Percentiles rank a stretch among this genome's conserved stretches.
Conservation (phyloP, 1,284 basidiomycete species). For the Ustilago bromivora region DNA sequence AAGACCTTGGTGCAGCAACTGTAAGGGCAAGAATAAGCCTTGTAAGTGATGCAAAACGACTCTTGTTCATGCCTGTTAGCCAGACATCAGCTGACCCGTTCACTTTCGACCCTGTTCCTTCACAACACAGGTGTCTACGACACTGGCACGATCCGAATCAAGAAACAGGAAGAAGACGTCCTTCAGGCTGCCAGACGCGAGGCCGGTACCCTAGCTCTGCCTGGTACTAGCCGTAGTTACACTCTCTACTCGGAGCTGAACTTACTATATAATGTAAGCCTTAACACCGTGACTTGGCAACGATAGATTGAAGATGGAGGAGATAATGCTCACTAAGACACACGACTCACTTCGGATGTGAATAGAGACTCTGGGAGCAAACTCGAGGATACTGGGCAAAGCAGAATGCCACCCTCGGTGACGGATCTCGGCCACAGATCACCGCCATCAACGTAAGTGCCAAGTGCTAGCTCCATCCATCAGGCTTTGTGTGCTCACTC, state of each 20-base stretch:
- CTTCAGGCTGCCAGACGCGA: neutral
- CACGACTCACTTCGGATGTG: neutral
- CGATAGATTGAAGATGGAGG: neutral
- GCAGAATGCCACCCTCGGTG: neutral
- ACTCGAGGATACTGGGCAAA: neutral
- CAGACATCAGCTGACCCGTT: neutral
- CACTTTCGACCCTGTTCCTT: neutral
- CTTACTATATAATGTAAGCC: constrained; percentile 18
- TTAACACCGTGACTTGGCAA: neutral
- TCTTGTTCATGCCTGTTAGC: neutral
- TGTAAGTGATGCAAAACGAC: constrained; percentile 19
- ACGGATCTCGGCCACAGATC: neutral
- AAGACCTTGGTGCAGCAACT: constrained; percentile 39
- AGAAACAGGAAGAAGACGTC: neutral
- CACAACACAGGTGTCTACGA: constrained; percentile 33
- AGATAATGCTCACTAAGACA: neutral
- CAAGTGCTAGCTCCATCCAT: neutral
- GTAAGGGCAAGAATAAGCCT: constrained; percentile 25
- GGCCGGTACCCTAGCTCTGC: neutral
- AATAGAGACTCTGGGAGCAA: neutral
- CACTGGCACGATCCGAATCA: neutral
- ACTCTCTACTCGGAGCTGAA: constrained; percentile 20
- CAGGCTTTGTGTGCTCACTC: neutral
- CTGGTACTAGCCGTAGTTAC: neutral
- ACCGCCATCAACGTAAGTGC: neutral